phyloP scores from a whole-genome alignment of 495 filamentous ascomycete genomes.

The Xeromyces bisporus region DNA sequence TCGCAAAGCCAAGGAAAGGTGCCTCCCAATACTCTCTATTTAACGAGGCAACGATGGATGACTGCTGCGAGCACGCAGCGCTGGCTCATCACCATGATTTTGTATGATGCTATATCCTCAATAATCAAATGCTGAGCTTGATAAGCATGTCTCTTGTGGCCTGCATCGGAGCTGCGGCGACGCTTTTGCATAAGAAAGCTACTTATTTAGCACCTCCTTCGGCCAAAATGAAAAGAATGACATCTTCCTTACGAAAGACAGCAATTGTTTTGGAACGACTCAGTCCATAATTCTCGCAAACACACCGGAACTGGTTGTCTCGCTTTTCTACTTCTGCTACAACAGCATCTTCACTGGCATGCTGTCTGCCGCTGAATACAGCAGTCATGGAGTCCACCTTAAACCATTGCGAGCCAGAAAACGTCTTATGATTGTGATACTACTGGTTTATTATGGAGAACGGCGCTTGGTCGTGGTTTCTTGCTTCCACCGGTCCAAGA shows the following conservation, averaged over 20 bases:
- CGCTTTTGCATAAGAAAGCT: not conserved
- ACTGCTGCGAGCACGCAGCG: not conserved
- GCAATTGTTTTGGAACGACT: not conserved
- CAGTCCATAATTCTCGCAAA: slow-evolving; percentile 19
- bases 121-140: too few relatives aligned
- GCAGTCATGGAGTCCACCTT: slow-evolving; percentile 9
- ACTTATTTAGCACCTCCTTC: not conserved
- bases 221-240: not conserved
- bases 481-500: too few relatives aligned
- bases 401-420: slow-evolving; percentile 30
- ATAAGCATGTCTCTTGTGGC: too few relatives aligned
- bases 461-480: too few relatives aligned
- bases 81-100: not conserved
- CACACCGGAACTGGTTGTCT: slow-evolving; percentile 25
- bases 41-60: not conserved
- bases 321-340: slow-evolving; percentile 23
- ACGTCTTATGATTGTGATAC: too few relatives aligned
- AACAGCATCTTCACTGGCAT: slow-evolving; percentile 26
- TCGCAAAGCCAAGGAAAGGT: too few relatives aligned
- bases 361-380: slow-evolving; percentile 21
- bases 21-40: not conserved
- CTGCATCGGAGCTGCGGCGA: not conserved
- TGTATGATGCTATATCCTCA: too few relatives aligned
- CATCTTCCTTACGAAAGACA: not conserved
- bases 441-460: too few relatives aligned